phyloP scores from a whole-genome alignment of 768 basidiomycete species.

The Hemileccinum rubropunctum region DNA sequence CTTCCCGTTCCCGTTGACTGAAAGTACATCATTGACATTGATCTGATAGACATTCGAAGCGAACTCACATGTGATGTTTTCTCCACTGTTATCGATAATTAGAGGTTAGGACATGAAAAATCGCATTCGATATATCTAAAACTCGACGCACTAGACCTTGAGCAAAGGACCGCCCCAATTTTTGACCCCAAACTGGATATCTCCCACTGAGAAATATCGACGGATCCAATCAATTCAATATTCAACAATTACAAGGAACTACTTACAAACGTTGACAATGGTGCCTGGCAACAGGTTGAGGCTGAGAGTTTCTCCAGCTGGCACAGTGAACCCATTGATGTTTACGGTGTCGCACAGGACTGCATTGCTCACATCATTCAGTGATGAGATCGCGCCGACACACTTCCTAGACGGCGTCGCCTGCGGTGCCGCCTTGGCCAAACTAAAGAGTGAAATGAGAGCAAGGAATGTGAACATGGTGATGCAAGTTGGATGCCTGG shows the following conservation, averaged over 20 bases:
- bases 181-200: constrained; percentile 52
- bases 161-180: constrained; percentile 57
- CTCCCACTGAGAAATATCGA: constrained; percentile 42
- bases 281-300: constrained; percentile 46
- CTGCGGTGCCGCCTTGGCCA: constrained; percentile 15
- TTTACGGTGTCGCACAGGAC: constrained; percentile 56
- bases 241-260: neutral
- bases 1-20: constrained; percentile 41
- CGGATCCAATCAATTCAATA: neutral
- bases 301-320: constrained; percentile 49
- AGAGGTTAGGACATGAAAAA: neutral
- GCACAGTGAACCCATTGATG: constrained; percentile 55
- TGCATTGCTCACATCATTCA: constrained; percentile 49
- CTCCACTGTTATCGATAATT: constrained; percentile 36
- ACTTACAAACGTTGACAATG: constrained; percentile 58
- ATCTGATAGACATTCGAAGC: neutral
- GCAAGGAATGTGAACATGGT: constrained; percentile 8
- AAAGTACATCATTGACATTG: neutral
- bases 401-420: constrained; percentile 26
- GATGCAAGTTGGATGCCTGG: neutral
- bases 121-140: neutral
- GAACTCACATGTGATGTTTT: constrained; percentile 45
- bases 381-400: constrained; percentile 53
- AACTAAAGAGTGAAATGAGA: constrained; percentile 18
- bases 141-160: constrained; percentile 39